Base-by-base conservation (phyloP, 2,329 filamentous ascomycete species). In the Ascocoryne sarcoides region DNA sequence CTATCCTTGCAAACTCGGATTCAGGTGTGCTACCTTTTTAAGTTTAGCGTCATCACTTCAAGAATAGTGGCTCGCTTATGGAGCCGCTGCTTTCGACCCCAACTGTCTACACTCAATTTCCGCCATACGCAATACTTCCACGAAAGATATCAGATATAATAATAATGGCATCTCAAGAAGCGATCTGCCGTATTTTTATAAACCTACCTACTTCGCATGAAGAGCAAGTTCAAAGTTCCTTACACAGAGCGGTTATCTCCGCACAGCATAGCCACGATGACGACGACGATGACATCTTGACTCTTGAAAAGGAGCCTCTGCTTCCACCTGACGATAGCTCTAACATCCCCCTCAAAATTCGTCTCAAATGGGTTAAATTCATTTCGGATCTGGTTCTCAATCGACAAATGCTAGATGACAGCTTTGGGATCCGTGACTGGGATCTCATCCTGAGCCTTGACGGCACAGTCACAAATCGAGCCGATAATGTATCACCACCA, bases 381-480 rank as follows among this genome's bases (percentile, higher is more conserved):
- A 43, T 46, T 36, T 39, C 40, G 4, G 35, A 36, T 9, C 19
- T 16, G 10, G 26, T 46, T 23, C 17, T 41, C 14, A 28, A 37
- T 29, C 40, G 33, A n/a, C 9, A 23, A 20, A 29, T 19, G 3
- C 14, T 41, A 37, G 32, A 30, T 14, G 34, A 38, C 19, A 10
- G 19, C 5, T 37, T 16, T 29, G 20, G 34, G 10, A 35, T 47
- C 19, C 40, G 47, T 12, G 45, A 49, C 21, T 49, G 37, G 41
- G 44, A 47, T 33, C 18, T 49, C 18, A 29, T 42, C 21, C 42
- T 49, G 17, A 37, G 21, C 19, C 23, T 39, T n/a, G 38, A 50
- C 34, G 40, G 47, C 20, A 44, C 40, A 10, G 33, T 46, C 10
- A 33, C 36, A 32, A 50, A 42, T 33, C 7, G 26, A 15, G 43